Evolutionary conservation across 352 stramenopile genomes (phyloP), one percentile per base, ranked within the genome.

Genomic region (Globisporangium spinosum): DNA sequence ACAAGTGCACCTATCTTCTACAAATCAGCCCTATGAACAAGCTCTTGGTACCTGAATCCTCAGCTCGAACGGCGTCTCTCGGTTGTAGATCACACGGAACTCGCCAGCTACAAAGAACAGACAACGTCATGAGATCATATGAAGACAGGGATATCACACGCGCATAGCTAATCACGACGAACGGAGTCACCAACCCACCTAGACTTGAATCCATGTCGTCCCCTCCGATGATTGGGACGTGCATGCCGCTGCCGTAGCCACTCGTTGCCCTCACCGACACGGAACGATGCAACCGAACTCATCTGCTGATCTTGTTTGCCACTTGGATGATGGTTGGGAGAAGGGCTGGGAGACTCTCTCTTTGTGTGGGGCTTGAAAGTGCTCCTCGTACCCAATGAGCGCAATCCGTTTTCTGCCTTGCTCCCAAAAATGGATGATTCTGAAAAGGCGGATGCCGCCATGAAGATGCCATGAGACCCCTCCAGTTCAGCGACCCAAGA

Each of bases 21-120:
- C 15, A 9, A 49, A n/a, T 32, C 13, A 47, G 13, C 0, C 12
- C 20, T 15, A 47, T 47, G 38, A 47, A n/a, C 38, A 47, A 47
- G 38, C 38, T 7, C 38, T 17, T 47, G 38, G 25, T 70, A 94
- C 85, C 80, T 97, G 87, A 59, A 97, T 93, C 56, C 92, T 83
- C 53, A 97, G 68, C 66, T 98, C 92, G 57, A 98, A 93, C 2
- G 92, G 92, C 15, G 90, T 95, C 73, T 98, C 92, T 40, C 92
- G 84, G 64, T 98, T 90, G 64, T 97, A 97, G 53, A 98, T 91
- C 7, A 97, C 89, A 35, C 87, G 85, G 57, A 92, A 97, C 2
- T 89, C 92, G 27, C 88, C 89, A 27, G 77, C 83, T 89, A 67
- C 58, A 64, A n/a, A 34, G 20, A 63, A 27, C 1, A 68, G 58